These are phyloP conservation scores for Sphenostylis stenocarpa DNA, from an alignment of 306 rosid genomes.

Conservation along the genomic window DNA sequence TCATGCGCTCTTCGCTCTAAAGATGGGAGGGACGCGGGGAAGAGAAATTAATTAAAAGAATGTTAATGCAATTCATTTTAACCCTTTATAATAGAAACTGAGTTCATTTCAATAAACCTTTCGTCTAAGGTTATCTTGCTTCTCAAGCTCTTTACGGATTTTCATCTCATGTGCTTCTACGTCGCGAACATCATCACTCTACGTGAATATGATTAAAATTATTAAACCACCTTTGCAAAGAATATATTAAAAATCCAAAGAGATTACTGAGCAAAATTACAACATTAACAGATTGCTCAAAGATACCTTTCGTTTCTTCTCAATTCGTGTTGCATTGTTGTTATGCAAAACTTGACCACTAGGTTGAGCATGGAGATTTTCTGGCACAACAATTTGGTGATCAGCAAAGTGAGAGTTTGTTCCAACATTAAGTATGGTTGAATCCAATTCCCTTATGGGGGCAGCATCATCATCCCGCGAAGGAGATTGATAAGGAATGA, in stretches of 20 bases:
- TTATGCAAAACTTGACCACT: constrained; percentile 53
- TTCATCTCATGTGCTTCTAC: constrained; percentile 74
- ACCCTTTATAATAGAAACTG: neutral
- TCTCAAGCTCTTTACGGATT: constrained; percentile 81
- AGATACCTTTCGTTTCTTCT: constrained; percentile 82
- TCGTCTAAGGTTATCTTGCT: constrained; percentile 81
- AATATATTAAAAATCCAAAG: constrained; percentile 3
- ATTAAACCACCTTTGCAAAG: constrained; percentile 25
- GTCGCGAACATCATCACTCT: constrained; percentile 80
- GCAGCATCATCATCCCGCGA: constrained; percentile 46
- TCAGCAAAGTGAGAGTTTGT: constrained; percentile 57
- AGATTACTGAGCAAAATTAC: constrained; percentile 21
- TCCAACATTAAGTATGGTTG: constrained; percentile 44
- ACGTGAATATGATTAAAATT: constrained; percentile 29
- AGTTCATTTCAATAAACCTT: constrained; percentile 61
- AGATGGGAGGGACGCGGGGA: neutral
- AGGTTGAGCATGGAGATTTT: constrained; percentile 48
- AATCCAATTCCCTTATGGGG: constrained; percentile 51
- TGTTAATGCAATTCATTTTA: neutral
- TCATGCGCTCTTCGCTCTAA: constrained; percentile 78
- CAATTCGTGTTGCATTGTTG: constrained; percentile 54
- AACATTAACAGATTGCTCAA: constrained; percentile 16
- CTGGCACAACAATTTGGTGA: constrained; percentile 50
- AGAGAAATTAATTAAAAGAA: neutral
- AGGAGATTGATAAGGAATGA: constrained; percentile 56